Percentiles rank a stretch among this genome's conserved stretches.
phyloP scores from a whole-genome alignment of 345 rosid genomes.

The Streptanthus diversifolius region DNA sequence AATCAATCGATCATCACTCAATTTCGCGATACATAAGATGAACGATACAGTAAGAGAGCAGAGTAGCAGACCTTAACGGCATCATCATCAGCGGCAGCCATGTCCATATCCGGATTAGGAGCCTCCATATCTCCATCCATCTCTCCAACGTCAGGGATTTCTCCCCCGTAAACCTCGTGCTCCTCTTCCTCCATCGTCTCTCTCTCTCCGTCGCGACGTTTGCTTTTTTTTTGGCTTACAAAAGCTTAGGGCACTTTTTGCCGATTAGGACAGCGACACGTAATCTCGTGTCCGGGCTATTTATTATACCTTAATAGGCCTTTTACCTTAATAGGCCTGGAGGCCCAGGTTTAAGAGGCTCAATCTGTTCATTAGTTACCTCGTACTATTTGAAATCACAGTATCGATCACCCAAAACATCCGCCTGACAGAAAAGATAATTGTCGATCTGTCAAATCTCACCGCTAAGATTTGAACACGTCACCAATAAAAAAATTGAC shows the following conservation, averaged over 20 bases:
- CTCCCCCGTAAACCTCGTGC: slow-evolving; percentile 96
- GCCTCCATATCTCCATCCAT: slow-evolving; percentile 76
- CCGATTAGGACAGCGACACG: slow-evolving; percentile 20
- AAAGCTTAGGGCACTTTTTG: slow-evolving; percentile 25
- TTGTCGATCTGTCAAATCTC: slow-evolving; percentile 13
- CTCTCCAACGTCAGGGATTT: slow-evolving; percentile 78
- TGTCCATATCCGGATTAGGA: slow-evolving; percentile 59
- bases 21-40: too few species aligned
- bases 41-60: not conserved
- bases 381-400: not conserved
- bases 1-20: slow-evolving; percentile 14
- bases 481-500: slow-evolving; percentile 10
- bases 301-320: not conserved
- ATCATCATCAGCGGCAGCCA: slow-evolving; percentile 75
- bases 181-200: slow-evolving; percentile 80
- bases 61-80: slow-evolving; percentile 58
- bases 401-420: slow-evolving; percentile 8
- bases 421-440: slow-evolving; percentile 21
- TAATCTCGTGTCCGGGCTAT: not conserved
- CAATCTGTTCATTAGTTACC: not conserved
- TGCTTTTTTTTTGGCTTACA: not conserved
- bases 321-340: not conserved
- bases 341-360: not conserved
- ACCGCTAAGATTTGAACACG: slow-evolving; percentile 20
- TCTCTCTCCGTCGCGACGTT: slow-evolving; percentile 27